Evolutionary conservation across 192 early-diverging fungal genomes (phyloP).

Genomic region (Coemansia sp.): DNA sequence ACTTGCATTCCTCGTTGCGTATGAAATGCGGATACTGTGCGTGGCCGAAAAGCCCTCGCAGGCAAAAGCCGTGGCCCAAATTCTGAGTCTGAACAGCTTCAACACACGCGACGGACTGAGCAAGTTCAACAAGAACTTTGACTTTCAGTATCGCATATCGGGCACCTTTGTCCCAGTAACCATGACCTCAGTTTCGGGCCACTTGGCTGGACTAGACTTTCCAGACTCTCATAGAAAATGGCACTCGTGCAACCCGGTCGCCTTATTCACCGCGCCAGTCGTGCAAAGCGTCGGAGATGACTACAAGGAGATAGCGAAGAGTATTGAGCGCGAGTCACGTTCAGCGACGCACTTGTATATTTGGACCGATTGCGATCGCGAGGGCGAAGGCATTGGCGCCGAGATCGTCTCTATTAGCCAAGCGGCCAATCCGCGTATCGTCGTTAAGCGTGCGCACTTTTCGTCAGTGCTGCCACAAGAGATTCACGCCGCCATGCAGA

Average conservation of each 20-base stretch:
- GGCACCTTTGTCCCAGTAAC: constrained; percentile 63
- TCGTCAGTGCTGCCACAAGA: constrained; percentile 84
- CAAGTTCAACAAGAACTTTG: constrained; percentile 80
- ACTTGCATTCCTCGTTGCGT: constrained; percentile 1
- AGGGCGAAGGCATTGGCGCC: constrained; percentile 92
- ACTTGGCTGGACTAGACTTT: constrained; percentile 77
- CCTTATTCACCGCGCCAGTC: constrained; percentile 73
- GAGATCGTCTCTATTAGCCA: constrained; percentile 78
- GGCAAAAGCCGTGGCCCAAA: constrained; percentile 76
- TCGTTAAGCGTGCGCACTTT: constrained; percentile 84
- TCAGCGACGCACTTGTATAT: constrained; percentile 77
- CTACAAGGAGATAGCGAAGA: constrained; percentile 58
- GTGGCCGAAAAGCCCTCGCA: constrained; percentile 96
- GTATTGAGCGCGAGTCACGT: constrained; percentile 67
- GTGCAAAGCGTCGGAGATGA: constrained; percentile 56
- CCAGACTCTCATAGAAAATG: constrained; percentile 62
- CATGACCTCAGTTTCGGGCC: constrained; percentile 87
- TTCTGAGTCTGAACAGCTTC: constrained; percentile 66
- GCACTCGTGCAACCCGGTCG: constrained; percentile 59
- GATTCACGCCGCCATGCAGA: constrained; percentile 76
- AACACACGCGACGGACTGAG: constrained; percentile 30
- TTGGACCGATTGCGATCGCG: constrained; percentile 99
- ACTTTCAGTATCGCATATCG: constrained; percentile 68
- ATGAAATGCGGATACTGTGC: constrained; percentile 80
- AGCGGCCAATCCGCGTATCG: constrained; percentile 63